These are phyloP conservation scores for Penicilliopsis zonata DNA, from an alignment of 495 filamentous ascomycete species.

Conservation along the genomic window DNA sequence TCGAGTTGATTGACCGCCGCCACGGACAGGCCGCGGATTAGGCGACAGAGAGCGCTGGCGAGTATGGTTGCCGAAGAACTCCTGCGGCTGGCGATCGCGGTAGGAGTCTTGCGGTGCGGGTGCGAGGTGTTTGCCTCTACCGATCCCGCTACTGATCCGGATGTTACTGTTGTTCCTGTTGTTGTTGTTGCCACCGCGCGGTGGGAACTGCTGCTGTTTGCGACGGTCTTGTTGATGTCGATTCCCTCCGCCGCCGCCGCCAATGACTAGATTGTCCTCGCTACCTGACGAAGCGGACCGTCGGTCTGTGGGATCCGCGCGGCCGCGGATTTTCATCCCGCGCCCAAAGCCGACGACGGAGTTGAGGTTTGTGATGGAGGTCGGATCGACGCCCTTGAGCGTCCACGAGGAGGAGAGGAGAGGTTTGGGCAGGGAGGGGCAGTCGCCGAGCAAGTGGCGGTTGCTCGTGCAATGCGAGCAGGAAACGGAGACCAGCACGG, in stretches of 20 bases:
- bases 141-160: conserved; percentile 14
- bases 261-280: conserved; percentile 17
- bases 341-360: conserved; percentile 9
- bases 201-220: no score
- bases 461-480: conserved; percentile 35
- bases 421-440: conserved; percentile 16
- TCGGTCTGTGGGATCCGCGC: conserved; percentile 11
- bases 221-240: conserved; percentile 11
- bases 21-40: conserved; percentile 6
- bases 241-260: no score
- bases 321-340: conserved; percentile 15
- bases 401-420: conserved; percentile 22
- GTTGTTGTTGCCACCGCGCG: conserved; percentile 9
- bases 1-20: conserved; percentile 3
- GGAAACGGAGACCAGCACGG: conserved; percentile 30
- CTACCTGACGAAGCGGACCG: conserved; percentile 14
- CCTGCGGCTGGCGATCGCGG: conserved; percentile 10
- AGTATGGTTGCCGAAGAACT: conserved; percentile 8
- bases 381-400: conserved; percentile 20
- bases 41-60: conserved; percentile 18
- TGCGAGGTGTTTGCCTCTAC: conserved; percentile 9
- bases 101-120: conserved; percentile 5
- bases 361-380: conserved; percentile 25
- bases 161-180: conserved; percentile 17
- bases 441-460: conserved; percentile 37